Conservation (phyloP, 768 basidiomycete species). For the Cyclocybe cylindracea region DNA sequence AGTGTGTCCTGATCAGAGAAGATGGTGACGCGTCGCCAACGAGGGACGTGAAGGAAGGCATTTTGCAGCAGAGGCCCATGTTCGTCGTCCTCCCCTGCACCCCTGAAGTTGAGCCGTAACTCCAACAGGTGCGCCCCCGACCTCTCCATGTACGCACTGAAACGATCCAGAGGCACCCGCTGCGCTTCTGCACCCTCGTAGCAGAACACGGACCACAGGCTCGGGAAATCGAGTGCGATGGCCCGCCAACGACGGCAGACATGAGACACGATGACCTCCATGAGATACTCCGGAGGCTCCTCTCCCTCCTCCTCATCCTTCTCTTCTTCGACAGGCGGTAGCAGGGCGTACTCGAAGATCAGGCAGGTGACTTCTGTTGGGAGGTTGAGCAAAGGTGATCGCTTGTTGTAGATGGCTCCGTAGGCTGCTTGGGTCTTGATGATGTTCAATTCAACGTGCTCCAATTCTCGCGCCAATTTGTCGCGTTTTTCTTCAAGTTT, state of each 20-base stretch:
- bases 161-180: slow-evolving; percentile 11
- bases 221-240: slow-evolving; percentile 13
- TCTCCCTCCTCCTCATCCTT: not conserved
- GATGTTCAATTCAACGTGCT: slow-evolving; percentile 7
- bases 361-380: slow-evolving; percentile 18
- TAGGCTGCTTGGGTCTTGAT: slow-evolving; percentile 13
- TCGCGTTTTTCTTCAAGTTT: not conserved
- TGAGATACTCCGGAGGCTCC: not conserved
- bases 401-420: slow-evolving; percentile 16
- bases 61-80: slow-evolving; percentile 7
- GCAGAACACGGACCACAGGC: slow-evolving; percentile 19
- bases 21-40: slow-evolving; percentile 18
- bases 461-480: not conserved
- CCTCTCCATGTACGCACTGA: slow-evolving; percentile 20
- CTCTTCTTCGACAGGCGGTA: not conserved
- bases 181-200: slow-evolving; percentile 3
- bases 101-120: slow-evolving; percentile 18
- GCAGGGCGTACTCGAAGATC: slow-evolving; percentile 13
- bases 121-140: slow-evolving; percentile 14
- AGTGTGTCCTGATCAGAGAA: slow-evolving; percentile 4
- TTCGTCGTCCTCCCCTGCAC: not conserved
- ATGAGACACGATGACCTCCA: slow-evolving; percentile 21
- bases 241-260: slow-evolving; percentile 22
- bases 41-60: slow-evolving; percentile 6
- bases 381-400: slow-evolving; percentile 11